Evolutionary conservation across 768 basidiomycete genomes (phyloP).

Genomic region (Lyophyllum shimeji): DNA sequence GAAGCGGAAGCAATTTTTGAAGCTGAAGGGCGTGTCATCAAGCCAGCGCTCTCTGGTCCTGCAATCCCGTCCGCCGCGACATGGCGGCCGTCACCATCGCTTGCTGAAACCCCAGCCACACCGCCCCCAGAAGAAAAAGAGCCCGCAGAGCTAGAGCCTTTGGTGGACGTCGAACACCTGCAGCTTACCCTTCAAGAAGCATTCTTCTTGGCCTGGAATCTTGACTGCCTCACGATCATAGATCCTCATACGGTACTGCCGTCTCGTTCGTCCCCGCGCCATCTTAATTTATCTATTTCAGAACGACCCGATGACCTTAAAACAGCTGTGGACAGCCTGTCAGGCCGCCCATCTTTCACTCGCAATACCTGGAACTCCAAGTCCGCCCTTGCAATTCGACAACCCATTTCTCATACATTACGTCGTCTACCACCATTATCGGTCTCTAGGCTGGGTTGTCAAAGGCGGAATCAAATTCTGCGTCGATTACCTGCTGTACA

Average conservation of each 20-base stretch:
- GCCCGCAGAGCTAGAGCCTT: conserved; percentile 39
- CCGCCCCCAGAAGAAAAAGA: conserved; percentile 30
- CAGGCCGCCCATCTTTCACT: conserved; percentile 54
- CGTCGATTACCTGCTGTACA: conserved; percentile 92
- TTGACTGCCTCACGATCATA: conserved; percentile 77
- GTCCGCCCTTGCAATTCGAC: conserved; percentile 57
- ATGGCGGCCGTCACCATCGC: conserved; percentile 54
- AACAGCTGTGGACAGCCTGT: conserved; percentile 65
- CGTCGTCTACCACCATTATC: conserved; percentile 90
- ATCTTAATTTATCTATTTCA: conserved; percentile 24
- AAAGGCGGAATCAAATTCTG: conserved; percentile 98
- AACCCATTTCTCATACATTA: conserved; percentile 93
- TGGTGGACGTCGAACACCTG: conserved; percentile 83
- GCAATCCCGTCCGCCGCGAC: conserved; percentile 80
- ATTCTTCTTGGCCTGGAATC: conserved; percentile 82
- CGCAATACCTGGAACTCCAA: conserved; percentile 27
- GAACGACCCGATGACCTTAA: conserved; percentile 53
- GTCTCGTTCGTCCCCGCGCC: neutral
- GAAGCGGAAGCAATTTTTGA: conserved; percentile 79
- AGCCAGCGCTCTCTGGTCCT: conserved; percentile 57
- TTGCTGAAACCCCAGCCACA: conserved; percentile 19
- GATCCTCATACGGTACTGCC: conserved; percentile 62
- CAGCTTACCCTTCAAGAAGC: conserved; percentile 89
- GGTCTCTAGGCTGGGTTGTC: conserved; percentile 96
- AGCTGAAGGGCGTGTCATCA: conserved; percentile 62